Evolutionary conservation across 768 basidiomycete genomes (phyloP).

Genomic region (Tephrocybe sp.): DNA sequence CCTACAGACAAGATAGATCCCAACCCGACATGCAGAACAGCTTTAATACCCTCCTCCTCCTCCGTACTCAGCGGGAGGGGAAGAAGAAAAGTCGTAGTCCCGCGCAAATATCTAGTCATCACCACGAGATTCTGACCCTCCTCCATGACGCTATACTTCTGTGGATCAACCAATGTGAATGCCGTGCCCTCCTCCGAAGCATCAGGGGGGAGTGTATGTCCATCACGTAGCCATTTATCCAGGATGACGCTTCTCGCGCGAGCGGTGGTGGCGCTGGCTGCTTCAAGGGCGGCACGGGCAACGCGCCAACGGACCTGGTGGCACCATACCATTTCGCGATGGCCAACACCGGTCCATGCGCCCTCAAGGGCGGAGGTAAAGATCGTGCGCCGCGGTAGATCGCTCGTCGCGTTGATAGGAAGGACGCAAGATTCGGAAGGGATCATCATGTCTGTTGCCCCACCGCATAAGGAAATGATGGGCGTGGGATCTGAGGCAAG

Average conservation of each 20-base stretch:
- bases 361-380: slow-evolving; percentile 88
- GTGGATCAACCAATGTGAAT: slow-evolving; percentile 20
- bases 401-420: slow-evolving; percentile 22
- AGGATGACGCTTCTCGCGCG: slow-evolving; percentile 36
- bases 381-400: slow-evolving; percentile 53
- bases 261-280: slow-evolving; percentile 33
- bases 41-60: slow-evolving; percentile 21
- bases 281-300: slow-evolving; percentile 75
- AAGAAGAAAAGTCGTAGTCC: slow-evolving; percentile 47
- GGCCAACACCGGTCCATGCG: slow-evolving; percentile 94
- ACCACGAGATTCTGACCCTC: slow-evolving; percentile 37
- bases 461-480: slow-evolving; percentile 86
- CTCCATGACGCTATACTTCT: slow-evolving; percentile 35
- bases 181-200: slow-evolving; percentile 5
- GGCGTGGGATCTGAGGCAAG: slow-evolving; percentile 52
- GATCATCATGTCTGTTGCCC: slow-evolving; percentile 88
- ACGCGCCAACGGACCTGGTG: slow-evolving; percentile 93
- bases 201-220: slow-evolving; percentile 40
- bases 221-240: slow-evolving; percentile 70
- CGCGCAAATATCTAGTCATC: slow-evolving; percentile 31
- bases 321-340: slow-evolving; percentile 98
- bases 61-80: slow-evolving; percentile 31
- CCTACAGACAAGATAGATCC: slow-evolving; percentile 51
- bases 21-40: slow-evolving; percentile 59
- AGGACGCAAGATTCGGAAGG: slow-evolving; percentile 87